phyloP scores from a whole-genome alignment of 2,329 filamentous ascomycete species.

The Onygenales sp. region DNA sequence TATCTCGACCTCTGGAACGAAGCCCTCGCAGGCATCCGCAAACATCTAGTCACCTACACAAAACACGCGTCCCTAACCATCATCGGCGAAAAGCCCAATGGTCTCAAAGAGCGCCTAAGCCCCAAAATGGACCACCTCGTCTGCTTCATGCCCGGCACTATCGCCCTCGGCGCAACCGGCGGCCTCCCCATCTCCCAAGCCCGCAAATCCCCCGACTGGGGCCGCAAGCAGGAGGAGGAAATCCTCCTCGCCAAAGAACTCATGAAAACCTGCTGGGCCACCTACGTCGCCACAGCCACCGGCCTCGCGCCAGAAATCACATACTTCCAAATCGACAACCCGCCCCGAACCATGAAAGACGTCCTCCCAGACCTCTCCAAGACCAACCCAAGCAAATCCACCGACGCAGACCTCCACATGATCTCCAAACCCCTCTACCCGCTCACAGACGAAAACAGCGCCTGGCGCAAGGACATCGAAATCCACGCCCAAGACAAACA shows the following conservation, averaged over 20 bases:
- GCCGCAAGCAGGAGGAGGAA: constrained; percentile 69
- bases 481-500: constrained; percentile 78
- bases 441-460: constrained; percentile 17
- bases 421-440: constrained; percentile 27
- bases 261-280: constrained; percentile 96
- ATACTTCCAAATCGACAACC: constrained; percentile 69
- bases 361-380: constrained; percentile 25
- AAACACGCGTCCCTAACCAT: constrained; percentile 73
- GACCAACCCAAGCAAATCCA: constrained; percentile 9
- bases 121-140: constrained; percentile 98
- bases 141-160: constrained; percentile 95
- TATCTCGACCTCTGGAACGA: constrained; percentile 94
- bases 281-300: constrained; percentile 84
- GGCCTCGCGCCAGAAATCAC: constrained; percentile 93
- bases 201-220: constrained; percentile 63
- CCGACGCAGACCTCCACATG: constrained; percentile 23
- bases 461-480: constrained; percentile 68
- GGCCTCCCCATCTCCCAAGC: constrained; percentile 69
- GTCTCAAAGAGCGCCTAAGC: constrained; percentile 55
- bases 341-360: constrained; percentile 46
- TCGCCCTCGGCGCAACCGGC: constrained; percentile 76
- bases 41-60: constrained; percentile 86
- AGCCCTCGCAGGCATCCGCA: constrained; percentile 72
- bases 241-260: constrained; percentile 81
- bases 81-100: constrained; percentile 72